These are phyloP conservation scores for Aciculoconidium aculeatum DNA, from an alignment of 805 yeast genomes.

Conservation along the genomic window DNA sequence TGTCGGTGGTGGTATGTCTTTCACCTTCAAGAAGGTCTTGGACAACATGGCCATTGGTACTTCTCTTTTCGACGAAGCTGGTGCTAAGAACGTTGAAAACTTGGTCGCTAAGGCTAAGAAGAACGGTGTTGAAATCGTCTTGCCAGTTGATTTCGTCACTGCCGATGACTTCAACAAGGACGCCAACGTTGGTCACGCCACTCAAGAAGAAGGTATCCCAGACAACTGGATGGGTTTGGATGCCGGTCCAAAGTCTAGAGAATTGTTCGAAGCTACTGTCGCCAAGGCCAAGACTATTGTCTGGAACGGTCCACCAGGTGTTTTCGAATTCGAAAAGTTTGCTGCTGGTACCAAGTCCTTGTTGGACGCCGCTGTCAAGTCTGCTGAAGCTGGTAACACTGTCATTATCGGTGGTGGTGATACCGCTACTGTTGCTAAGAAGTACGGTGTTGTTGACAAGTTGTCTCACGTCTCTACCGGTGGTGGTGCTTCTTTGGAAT, in stretches of 20 bases:
- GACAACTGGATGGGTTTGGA: slow-evolving; percentile 95
- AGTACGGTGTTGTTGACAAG: slow-evolving; percentile 93
- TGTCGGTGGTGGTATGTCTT: slow-evolving; percentile 99
- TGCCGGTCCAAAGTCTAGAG: slow-evolving; percentile 84
- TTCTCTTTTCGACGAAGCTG: slow-evolving; percentile 89
- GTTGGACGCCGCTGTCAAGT: slow-evolving; percentile 81
- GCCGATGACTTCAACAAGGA: slow-evolving; percentile 93
- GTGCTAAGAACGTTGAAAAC: slow-evolving; percentile 91
- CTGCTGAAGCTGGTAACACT: slow-evolving; percentile 83
- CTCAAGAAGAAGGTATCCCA: slow-evolving; percentile 89
- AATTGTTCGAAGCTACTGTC: slow-evolving; percentile 75
- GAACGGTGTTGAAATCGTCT: slow-evolving; percentile 86
- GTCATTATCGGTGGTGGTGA: slow-evolving; percentile 99
- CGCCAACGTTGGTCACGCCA: slow-evolving; percentile 79
- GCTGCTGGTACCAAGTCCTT: slow-evolving; percentile 87
- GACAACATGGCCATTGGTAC: slow-evolving; percentile 84
- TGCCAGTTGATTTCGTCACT: slow-evolving; percentile 94
- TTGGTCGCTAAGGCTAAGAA: slow-evolving; percentile 94
- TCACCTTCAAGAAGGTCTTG: slow-evolving; percentile 94
- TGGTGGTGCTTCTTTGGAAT: slow-evolving; percentile 99
- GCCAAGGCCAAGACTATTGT: slow-evolving; percentile 94
- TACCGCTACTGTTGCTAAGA: slow-evolving; percentile 98
- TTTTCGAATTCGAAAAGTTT: slow-evolving; percentile 92
- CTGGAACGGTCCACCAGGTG: slow-evolving; percentile 99
- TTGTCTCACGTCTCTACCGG: slow-evolving; percentile 98